Evolutionary conservation across 192 early-diverging fungal species (phyloP).

Genomic region (Dissophora ornata): DNA sequence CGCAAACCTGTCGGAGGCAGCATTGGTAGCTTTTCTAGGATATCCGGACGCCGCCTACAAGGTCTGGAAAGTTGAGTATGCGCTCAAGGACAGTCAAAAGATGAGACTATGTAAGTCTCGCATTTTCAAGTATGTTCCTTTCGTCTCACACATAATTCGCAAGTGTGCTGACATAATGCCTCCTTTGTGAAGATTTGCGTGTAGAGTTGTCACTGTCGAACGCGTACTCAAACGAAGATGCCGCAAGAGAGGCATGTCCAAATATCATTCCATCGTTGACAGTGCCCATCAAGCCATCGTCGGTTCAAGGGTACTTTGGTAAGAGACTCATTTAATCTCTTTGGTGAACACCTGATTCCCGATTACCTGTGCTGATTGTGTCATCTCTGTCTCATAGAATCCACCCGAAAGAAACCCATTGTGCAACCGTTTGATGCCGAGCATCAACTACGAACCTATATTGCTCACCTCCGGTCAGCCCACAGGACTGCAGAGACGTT

Average conservation of each 20-base stretch:
- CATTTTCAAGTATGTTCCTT: neutral
- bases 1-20: slow-evolving; percentile 42
- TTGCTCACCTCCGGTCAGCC: slow-evolving; percentile 25
- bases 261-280: slow-evolving; percentile 14
- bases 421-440: slow-evolving; percentile 13
- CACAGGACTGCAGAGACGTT: slow-evolving; percentile 33
- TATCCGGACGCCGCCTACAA: slow-evolving; percentile 51
- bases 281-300: slow-evolving; percentile 24
- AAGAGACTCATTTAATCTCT: neutral
- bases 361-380: too few relatives aligned
- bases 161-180: neutral
- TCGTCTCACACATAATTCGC: neutral
- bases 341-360: slow-evolving; percentile 8
- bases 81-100: slow-evolving; percentile 40
- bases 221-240: slow-evolving; percentile 32
- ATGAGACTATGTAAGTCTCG: slow-evolving; percentile 44
- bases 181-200: slow-evolving; percentile 17
- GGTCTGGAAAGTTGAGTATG: slow-evolving; percentile 48
- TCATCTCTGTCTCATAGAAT: neutral
- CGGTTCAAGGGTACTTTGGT: slow-evolving; percentile 34
- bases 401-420: neutral
- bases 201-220: slow-evolving; percentile 42
- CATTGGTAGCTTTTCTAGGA: slow-evolving; percentile 43
- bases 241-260: slow-evolving; percentile 42
- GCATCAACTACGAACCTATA: slow-evolving; percentile 17